Evolutionary conservation across 1,139 yeast genomes (phyloP).

Genomic region (Yamadazyma dushanensis): DNA sequence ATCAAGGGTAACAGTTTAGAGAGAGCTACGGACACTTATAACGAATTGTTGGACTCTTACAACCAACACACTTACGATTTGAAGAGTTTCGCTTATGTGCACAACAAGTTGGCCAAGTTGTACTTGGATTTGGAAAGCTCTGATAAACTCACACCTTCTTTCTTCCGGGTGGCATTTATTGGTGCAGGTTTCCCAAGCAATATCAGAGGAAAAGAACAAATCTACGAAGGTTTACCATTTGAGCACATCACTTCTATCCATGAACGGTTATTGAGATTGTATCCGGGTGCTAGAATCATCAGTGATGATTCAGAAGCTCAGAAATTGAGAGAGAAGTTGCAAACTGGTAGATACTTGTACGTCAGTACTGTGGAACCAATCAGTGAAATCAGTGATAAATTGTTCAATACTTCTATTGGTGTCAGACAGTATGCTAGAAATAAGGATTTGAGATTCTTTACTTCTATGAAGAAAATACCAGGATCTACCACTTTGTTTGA

Average conservation of each 20-base stretch:
- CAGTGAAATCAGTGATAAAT: slow-evolving; percentile 50
- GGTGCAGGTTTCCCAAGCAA: slow-evolving; percentile 86
- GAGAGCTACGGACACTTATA: slow-evolving; percentile 74
- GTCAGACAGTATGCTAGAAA: slow-evolving; percentile 71
- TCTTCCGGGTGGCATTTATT: slow-evolving; percentile 75
- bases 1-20: slow-evolving; percentile 73
- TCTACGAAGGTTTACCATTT: slow-evolving; percentile 84
- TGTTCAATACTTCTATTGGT: slow-evolving; percentile 53
- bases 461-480: slow-evolving; percentile 69
- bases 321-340: slow-evolving; percentile 46
- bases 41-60: slow-evolving; percentile 75
- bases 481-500: slow-evolving; percentile 74
- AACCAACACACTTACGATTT: slow-evolving; percentile 74
- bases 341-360: slow-evolving; percentile 73
- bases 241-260: slow-evolving; percentile 86
- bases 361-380: slow-evolving; percentile 74
- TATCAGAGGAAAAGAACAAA: slow-evolving; percentile 72
- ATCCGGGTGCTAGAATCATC: slow-evolving; percentile 81
- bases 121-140: slow-evolving; percentile 68
- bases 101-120: slow-evolving; percentile 64
- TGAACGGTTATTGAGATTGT: slow-evolving; percentile 68
- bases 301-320: slow-evolving; percentile 66
- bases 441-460: slow-evolving; percentile 69
- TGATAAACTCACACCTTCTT: slow-evolving; percentile 76
- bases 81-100: slow-evolving; percentile 73